Conservation (phyloP, 2,329 filamentous ascomycete genomes). For the Penicillium sp. region DNA sequence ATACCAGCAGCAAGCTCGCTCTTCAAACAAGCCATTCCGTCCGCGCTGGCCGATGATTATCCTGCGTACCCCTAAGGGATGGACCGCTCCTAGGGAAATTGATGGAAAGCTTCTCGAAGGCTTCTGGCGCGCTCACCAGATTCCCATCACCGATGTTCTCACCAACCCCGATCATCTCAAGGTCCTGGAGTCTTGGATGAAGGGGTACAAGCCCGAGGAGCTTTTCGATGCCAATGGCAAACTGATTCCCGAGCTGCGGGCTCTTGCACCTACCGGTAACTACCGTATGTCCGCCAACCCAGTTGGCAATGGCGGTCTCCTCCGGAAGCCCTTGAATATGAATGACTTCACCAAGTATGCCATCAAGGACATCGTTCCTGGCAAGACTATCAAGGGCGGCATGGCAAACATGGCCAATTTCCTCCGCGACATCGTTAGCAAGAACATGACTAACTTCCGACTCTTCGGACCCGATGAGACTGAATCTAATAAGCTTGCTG, state of each 20-base stretch:
- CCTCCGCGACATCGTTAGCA: conserved; percentile 67
- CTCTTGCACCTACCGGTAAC: conserved; percentile 66
- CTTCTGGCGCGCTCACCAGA: conserved; percentile 79
- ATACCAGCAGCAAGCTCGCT: conserved; percentile 72
- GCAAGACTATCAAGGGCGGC: conserved; percentile 60
- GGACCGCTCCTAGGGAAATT: conserved; percentile 74
- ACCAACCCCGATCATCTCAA: conserved; percentile 68
- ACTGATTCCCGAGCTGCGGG: conserved; percentile 64
- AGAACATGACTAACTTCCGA: conserved; percentile 70
- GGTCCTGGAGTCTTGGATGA: conserved; percentile 76
- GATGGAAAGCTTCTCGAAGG: conserved; percentile 72
- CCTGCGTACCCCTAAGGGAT: conserved; percentile 76
- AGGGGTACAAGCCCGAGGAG: conserved; percentile 72
- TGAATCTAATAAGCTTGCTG: conserved; percentile 75
- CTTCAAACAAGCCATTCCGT: conserved; percentile 69
- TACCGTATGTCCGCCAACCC: conserved; percentile 78
- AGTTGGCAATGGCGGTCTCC: conserved; percentile 70
- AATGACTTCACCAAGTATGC: conserved; percentile 72
- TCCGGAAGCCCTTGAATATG: conserved; percentile 69
- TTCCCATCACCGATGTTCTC: conserved; percentile 72
- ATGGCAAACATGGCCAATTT: conserved; percentile 72
- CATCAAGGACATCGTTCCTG: conserved; percentile 64
- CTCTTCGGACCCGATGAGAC: conserved; percentile 81
- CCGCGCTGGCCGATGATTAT: conserved; percentile 80
- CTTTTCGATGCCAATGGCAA: conserved; percentile 68